Evolutionary conservation across 805 yeast species (phyloP).

Genomic region (Candida schatavii): DNA sequence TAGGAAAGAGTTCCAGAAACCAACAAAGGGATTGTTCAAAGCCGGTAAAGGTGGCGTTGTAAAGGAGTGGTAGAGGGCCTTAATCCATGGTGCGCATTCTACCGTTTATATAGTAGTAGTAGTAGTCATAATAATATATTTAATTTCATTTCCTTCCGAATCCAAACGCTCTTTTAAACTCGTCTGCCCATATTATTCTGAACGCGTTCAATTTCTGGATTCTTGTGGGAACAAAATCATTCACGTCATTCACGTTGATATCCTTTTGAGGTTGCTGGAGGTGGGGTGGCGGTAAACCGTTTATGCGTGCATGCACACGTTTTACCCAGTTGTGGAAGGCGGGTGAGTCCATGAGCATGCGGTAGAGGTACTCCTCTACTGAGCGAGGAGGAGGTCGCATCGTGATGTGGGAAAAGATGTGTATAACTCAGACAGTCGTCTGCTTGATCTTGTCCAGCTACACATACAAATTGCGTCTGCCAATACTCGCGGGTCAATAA

Average conservation of each 20-base stretch:
- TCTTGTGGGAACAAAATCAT: conserved; percentile 46
- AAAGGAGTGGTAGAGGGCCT: background rate
- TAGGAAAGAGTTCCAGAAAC: conserved; percentile 55
- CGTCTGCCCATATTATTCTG: conserved; percentile 57
- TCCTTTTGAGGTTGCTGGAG: conserved; percentile 10
- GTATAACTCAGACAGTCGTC: no score
- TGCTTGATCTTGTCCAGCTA: no score
- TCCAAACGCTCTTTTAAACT: conserved; percentile 54
- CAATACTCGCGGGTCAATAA: background rate
- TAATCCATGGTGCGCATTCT: no score
- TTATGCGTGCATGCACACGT: conserved; percentile 59
- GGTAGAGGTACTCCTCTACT: conserved; percentile 47
- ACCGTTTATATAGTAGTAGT: no score
- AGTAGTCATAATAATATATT: no score
- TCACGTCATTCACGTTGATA: conserved; percentile 19
- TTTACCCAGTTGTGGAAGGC: conserved; percentile 64
- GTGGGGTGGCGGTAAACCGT: conserved; percentile 48
- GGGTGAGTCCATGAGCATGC: conserved; percentile 51
- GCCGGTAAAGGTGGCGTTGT: no score
- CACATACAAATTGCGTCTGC: no score
- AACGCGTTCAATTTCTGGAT: conserved; percentile 61
- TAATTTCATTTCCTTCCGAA: conserved; percentile 27
- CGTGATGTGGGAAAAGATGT: background rate
- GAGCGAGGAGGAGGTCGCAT: conserved; percentile 20
- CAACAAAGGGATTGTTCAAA: conserved; percentile 28